A percentile compares a stretch with the other conserved stretches of the same genome.
These are phyloP conservation scores for Macadamia integrifolia DNA, from an alignment of 164 flowering plant genomes.

Conservation along the genomic window DNA sequence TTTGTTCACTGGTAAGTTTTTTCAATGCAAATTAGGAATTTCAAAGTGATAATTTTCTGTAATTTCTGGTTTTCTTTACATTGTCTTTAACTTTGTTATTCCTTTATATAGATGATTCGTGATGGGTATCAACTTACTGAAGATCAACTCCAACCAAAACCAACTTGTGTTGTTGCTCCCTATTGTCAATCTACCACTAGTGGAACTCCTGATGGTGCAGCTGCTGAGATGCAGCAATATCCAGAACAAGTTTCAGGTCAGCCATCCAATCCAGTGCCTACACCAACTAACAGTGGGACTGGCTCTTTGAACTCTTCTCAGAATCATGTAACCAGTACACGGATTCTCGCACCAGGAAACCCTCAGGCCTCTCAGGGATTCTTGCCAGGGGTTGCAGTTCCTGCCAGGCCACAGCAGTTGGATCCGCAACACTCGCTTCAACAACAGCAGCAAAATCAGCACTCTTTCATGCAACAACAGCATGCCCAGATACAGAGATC, in stretches of 20 bases:
- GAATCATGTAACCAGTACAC: conserved; percentile 33
- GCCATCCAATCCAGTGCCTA: conserved; percentile 32
- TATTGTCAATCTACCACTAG: conserved; percentile 35
- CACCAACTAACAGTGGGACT: conserved; percentile 31
- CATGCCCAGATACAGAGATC: conserved; percentile 67
- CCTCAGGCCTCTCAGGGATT: conserved; percentile 68
- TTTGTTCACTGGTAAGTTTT: conserved; percentile 54
- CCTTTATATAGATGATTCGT: conserved; percentile 55
- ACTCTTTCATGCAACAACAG: conserved; percentile 34
- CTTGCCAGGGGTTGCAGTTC: conserved; percentile 43
- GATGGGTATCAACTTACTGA: conserved; percentile 55
- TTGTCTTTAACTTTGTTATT: background rate
- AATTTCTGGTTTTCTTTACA: background rate
- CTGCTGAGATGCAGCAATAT: conserved; percentile 51
- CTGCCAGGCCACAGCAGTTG: conserved; percentile 50
- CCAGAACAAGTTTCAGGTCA: conserved; percentile 50
- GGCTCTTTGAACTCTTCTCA: conserved; percentile 38
- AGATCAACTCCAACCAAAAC: conserved; percentile 55
- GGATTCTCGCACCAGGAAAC: conserved; percentile 66
- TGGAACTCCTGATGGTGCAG: conserved; percentile 27
- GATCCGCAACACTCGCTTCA: conserved; percentile 44
- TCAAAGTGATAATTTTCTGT: background rate
- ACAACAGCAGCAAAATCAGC: conserved; percentile 26
- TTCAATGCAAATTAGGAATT: background rate
- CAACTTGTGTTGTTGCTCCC: conserved; percentile 28